A percentile compares a stretch with the other conserved stretches of the same genome.
These are phyloP conservation scores for Chytridium lagenaria DNA, from an alignment of 371 early-diverging fungal genomes.

Conservation along the genomic window DNA sequence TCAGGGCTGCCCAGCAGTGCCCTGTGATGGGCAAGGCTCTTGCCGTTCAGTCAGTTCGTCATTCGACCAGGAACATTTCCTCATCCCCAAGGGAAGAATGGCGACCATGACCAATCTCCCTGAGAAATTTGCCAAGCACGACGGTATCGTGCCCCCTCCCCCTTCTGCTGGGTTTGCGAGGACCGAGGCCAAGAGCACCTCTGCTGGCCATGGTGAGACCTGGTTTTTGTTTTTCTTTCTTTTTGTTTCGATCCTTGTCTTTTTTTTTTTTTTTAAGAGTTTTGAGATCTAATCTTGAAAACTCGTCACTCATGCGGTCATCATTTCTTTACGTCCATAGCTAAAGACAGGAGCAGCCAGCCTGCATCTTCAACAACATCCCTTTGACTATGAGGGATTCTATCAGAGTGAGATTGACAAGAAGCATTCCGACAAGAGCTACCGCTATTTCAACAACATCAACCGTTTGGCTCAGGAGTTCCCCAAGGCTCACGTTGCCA, in stretches of 20 bases:
- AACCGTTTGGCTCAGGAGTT: constrained; percentile 92
- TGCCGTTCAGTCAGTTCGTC: constrained; percentile 36
- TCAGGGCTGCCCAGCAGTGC: constrained; percentile 84
- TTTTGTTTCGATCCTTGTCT: background rate
- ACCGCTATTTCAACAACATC: constrained; percentile 99
- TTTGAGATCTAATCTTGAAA: no score
- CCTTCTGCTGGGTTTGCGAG: background rate
- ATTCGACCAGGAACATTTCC: background rate
- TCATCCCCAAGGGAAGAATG: constrained; percentile 17
- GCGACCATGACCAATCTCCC: constrained; percentile 24
- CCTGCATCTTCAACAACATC: constrained; percentile 29
- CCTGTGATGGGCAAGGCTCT: constrained; percentile 91
- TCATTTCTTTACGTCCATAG: background rate
- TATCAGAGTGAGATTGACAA: constrained; percentile 86
- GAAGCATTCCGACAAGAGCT: constrained; percentile 95
- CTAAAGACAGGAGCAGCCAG: background rate
- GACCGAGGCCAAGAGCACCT: background rate
- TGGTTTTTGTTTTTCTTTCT: no score
- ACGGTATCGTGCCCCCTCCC: background rate
- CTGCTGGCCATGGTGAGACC: background rate
- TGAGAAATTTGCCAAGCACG: background rate
- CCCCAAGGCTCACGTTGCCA: constrained; percentile 87
- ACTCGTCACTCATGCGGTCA: no score
- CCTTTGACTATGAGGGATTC: constrained; percentile 89
- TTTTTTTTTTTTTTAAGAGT: background rate